These are phyloP conservation scores for Xylaria longipes DNA, from an alignment of 495 filamentous ascomycete species.

Conservation along the genomic window DNA sequence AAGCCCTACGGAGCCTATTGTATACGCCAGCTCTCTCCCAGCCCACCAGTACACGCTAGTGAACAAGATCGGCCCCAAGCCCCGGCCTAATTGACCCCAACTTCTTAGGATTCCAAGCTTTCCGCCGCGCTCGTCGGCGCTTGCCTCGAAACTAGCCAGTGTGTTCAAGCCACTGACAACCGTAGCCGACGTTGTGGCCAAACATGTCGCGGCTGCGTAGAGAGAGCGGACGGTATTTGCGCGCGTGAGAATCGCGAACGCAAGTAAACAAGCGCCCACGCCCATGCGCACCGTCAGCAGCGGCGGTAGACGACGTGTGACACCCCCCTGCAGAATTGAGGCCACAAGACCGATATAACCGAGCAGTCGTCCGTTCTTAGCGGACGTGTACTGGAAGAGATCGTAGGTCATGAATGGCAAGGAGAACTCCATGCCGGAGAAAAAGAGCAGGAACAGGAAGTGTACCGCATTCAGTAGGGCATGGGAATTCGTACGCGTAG, in stretches of 20 bases:
- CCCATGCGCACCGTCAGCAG: slow-evolving; percentile 79
- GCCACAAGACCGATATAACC: slow-evolving; percentile 94
- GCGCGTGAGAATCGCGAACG: slow-evolving; percentile 81
- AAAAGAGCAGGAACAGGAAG: slow-evolving; percentile 91
- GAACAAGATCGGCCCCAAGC: slow-evolving; percentile 85
- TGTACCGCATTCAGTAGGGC: slow-evolving; percentile 85
- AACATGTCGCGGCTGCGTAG: slow-evolving; percentile 78
- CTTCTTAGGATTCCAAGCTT: slow-evolving; percentile 87
- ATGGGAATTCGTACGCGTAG: slow-evolving; percentile 76
- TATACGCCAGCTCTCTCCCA: slow-evolving; percentile 84
- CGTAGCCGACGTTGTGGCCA: slow-evolving; percentile 89
- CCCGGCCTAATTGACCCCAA: slow-evolving; percentile 83
- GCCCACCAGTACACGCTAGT: slow-evolving; percentile 99
- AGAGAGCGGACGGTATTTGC: slow-evolving; percentile 69
- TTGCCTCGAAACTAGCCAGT: slow-evolving; percentile 86
- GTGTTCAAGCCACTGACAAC: slow-evolving; percentile 95
- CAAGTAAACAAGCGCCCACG: slow-evolving; percentile 73
- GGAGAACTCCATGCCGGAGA: slow-evolving; percentile 95
- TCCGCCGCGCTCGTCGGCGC: slow-evolving; percentile 77
- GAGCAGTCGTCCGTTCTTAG: slow-evolving; percentile 83
- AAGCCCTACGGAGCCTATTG: slow-evolving; percentile 80
- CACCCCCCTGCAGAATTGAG: slow-evolving; percentile 82
- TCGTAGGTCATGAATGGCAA: slow-evolving; percentile 97
- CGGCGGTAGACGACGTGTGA: slow-evolving; percentile 82
- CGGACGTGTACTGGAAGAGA: slow-evolving; percentile 80